Evolutionary conservation across 495 filamentous ascomycete species (phyloP), one percentile per base, ranked within the genome.

Genomic region (Polyplosphaeria fusca): DNA sequence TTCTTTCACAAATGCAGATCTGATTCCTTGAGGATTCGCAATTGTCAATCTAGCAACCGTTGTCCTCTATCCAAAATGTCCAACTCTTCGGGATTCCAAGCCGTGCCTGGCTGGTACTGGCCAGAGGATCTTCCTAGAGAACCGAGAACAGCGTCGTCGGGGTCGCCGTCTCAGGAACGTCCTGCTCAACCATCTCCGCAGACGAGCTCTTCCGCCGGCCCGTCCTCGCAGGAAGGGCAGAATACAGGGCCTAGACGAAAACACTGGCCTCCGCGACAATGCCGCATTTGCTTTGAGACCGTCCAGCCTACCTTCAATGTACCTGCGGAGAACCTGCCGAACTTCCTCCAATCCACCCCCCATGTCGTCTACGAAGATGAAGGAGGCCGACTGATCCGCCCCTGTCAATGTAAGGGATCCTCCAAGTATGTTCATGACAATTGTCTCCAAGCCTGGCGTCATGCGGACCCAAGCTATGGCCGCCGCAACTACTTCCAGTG

Each of bases 351-450:
- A 40, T 72, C 79, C 24, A 64, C 70, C 49, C 75, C 86, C 14
- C 80, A 82, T 47, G 83, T 90, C 35, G 79, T 79, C 50, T 95
- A 95, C 64, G 79, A 86, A 14, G 92, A 89, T 1, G 88, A 86
- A 52, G 74, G 80, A 28, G 91, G 89, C 35, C 85, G 89, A 4
- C 75, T 98, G n/a, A 78, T 98, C 44, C 85, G 88, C 24, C 93
- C 93, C 3, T 98, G 93, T 77, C 83, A 84, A 70, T 98, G 93
- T 76, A 92, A 87, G 73, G 93, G 93, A 49, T 88, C 86, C 13
- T 88, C 91, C 53, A 86, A 86, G 72, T 96, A 95, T 75, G 91
- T 97, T 28, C 93, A 98, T 70, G 88, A 95, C 68, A 87, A 83
- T n/a, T 98, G 93, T 69, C 76, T 98, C 18, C 85, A 91, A 67